Base-by-base conservation (phyloP, 257 asterid genomes). In the Nicotiana tabacum region DNA sequence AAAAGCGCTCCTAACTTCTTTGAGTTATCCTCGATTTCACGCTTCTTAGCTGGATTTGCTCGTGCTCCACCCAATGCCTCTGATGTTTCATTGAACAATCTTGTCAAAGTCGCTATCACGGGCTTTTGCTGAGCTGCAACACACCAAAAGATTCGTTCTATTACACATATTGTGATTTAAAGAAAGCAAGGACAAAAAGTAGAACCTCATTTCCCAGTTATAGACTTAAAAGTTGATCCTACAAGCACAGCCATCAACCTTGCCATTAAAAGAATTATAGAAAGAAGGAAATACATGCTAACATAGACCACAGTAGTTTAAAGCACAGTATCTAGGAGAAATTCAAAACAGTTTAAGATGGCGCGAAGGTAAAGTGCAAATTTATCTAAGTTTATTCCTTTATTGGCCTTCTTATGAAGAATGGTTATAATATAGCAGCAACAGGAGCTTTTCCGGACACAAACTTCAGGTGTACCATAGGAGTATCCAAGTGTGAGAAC, bases 11-110 rank as follows among this genome's bases (percentile, higher is more conserved):
- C 99, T 43, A 96, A 85, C 89, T 90, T 96, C 92, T 87, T 96
- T 53, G 99, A 94, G 85, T 92, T 96, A 85, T 96, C 99, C 82
- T 96, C 98, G 66, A 96, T 96, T 87, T 96, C 99, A 83, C 98
- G 92, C 88, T 89, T 94, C 94, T 91, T 94, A 35, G 95, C 94
- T 24, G 99, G 95, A 90, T 91, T 91, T 81, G 99, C 99, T 16
- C 93, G 92, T 69, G 92, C 24, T 53, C 99, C 99, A 66, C 99
- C 99, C 87, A 94, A 82, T 55, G 93, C 96, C 91, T 93, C 98
- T 16, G 91, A 89, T 67, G 98, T 96, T 91, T 96, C 99, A 2
- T 92, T 91, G 84, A 93, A 96, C 70, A 96, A 97, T 83, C 97
- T 88, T 10, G 95, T 93, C 89, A 96, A 89, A 82, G 97, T 94